Evolutionary conservation across 176 grass and related monocot genomes (phyloP).

Genomic region (Lolium multiflorum): DNA sequence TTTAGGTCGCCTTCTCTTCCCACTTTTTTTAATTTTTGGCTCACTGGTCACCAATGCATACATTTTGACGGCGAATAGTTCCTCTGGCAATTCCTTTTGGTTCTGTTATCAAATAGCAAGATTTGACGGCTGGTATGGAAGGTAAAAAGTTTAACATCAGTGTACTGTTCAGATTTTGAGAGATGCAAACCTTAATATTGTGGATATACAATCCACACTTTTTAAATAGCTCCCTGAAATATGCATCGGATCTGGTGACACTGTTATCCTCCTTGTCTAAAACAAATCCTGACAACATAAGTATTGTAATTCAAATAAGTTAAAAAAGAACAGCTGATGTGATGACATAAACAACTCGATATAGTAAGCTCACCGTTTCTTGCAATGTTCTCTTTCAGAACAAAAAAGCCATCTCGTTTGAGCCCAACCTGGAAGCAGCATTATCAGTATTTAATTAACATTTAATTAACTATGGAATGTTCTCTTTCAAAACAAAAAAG

Average conservation of each 20-base stretch:
- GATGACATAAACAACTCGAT: not conserved
- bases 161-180: constrained; percentile 12
- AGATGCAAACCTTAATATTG: constrained; percentile 60
- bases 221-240: constrained; percentile 92
- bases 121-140: constrained; percentile 20
- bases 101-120: constrained; percentile 63
- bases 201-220: constrained; percentile 83
- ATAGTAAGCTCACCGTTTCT: constrained; percentile 60
- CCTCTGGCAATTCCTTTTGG: constrained; percentile 78
- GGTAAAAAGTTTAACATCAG: not conserved
- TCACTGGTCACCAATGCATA: constrained; percentile 82
- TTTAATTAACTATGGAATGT: constrained; percentile 46
- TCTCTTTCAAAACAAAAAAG: constrained; percentile 97
- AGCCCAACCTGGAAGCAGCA: constrained; percentile 76
- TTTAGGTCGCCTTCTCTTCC: constrained; percentile 61
- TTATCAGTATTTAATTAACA: constrained; percentile 23
- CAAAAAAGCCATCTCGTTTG: constrained; percentile 91
- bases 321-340: not conserved
- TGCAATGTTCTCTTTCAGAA: constrained; percentile 94
- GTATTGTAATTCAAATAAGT: not conserved
- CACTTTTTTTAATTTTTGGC: constrained; percentile 53
- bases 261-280: constrained; percentile 97
- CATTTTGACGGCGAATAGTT: constrained; percentile 96
- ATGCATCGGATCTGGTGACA: constrained; percentile 88
- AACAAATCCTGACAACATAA: constrained; percentile 77